Conservation (phyloP, 176 grass and related monocot species). For the Secale cereale region DNA sequence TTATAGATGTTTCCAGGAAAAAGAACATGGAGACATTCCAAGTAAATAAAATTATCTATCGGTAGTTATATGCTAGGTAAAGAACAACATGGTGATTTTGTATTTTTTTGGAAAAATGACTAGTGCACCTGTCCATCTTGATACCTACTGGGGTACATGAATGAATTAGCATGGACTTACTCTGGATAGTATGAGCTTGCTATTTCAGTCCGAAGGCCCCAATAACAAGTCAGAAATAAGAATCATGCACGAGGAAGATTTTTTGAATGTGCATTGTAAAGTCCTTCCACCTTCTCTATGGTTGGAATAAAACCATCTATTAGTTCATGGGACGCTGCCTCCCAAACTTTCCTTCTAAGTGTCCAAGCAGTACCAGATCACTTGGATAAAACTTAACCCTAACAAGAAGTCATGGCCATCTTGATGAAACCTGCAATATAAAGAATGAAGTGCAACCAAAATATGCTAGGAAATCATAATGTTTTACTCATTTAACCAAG, state of each 20-base stretch:
- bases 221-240: neutral
- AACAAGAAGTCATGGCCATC: slow-evolving; percentile 66
- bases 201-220: neutral
- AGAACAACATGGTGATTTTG: slow-evolving; percentile 56
- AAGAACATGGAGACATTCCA: too few species aligned
- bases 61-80: too few species aligned
- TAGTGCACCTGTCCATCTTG: slow-evolving; percentile 59
- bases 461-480: neutral
- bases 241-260: slow-evolving; percentile 60
- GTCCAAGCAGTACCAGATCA: slow-evolving; percentile 59
- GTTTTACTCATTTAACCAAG: too few species aligned
- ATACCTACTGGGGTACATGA: slow-evolving; percentile 35
- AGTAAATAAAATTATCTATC: too few species aligned
- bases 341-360: slow-evolving; percentile 63
- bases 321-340: slow-evolving; percentile 44
- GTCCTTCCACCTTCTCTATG: slow-evolving; percentile 57
- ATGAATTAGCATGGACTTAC: neutral
- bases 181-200: neutral
- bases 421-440: slow-evolving; percentile 51
- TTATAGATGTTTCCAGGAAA: too few species aligned
- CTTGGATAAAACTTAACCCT: slow-evolving; percentile 88
- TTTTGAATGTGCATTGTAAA: slow-evolving; percentile 77
- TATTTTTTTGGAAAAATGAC: slow-evolving; percentile 74
- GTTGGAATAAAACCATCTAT: slow-evolving; percentile 86
- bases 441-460: neutral